These are phyloP conservation scores for Tulasnella sp. DNA, from an alignment of 768 basidiomycete species.

Conservation along the genomic window DNA sequence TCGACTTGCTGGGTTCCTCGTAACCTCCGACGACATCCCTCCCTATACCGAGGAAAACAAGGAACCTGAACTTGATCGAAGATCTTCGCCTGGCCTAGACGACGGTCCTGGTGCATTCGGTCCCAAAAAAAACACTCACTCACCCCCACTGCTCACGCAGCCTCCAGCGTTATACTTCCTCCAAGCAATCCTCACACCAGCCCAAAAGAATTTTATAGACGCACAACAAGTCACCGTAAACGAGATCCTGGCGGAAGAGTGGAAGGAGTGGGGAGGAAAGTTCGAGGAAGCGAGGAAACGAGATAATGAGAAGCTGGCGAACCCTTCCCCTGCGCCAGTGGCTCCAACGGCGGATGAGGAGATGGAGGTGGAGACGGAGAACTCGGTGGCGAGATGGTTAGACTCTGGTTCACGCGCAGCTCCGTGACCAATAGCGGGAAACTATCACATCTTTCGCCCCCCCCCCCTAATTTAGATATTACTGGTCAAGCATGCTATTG, in stretches of 20 bases:
- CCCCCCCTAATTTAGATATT: neutral
- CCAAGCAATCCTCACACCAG: constrained; percentile 18
- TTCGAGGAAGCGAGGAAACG: neutral
- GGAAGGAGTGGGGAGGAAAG: constrained; percentile 18
- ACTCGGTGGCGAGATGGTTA: neutral
- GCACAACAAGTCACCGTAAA: neutral
- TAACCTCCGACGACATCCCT: constrained; percentile 23
- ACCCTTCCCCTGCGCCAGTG: neutral
- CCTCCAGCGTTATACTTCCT: constrained; percentile 22
- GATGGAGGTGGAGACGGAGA: constrained; percentile 8
- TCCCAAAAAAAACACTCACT: neutral
- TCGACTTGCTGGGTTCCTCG: constrained; percentile 17
- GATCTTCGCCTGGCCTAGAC: neutral
- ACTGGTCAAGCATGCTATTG: neutral
- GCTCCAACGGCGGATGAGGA: neutral
- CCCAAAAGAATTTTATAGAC: constrained; percentile 21
- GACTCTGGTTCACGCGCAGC: too few relatives aligned
- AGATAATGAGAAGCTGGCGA: neutral
- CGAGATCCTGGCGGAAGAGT: constrained; percentile 13
- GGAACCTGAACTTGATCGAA: neutral
- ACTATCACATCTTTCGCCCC: neutral
- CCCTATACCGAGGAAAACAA: neutral
- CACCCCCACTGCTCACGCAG: constrained; percentile 11
- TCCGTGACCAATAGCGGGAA: too few relatives aligned
- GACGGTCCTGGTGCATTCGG: neutral